phyloP scores from a whole-genome alignment of 768 basidiomycete species.

The Lanmaoa rubissima region DNA sequence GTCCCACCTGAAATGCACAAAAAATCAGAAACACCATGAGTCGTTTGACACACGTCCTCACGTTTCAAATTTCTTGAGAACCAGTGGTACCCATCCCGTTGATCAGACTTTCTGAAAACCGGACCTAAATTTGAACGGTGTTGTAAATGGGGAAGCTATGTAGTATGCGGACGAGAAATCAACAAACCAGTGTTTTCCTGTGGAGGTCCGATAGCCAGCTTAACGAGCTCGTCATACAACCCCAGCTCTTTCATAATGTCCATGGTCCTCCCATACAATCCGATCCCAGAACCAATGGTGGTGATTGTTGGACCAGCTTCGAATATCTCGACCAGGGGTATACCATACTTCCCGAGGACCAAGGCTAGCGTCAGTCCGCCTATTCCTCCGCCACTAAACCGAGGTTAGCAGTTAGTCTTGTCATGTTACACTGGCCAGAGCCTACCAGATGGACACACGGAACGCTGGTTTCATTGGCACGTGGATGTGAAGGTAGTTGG shows the following conservation, averaged over 20 bases:
- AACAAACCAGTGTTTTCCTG: conserved; percentile 22
- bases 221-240: conserved; percentile 33
- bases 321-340: conserved; percentile 39
- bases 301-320: conserved; percentile 40
- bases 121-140: conserved; percentile 15
- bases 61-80: conserved; percentile 25
- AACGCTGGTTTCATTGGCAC: conserved; percentile 7
- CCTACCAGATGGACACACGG: conserved; percentile 20
- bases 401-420: background rate
- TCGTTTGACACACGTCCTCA: conserved; percentile 2
- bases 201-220: conserved; percentile 15
- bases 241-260: conserved; percentile 39
- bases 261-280: conserved; percentile 47
- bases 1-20: conserved; percentile 25
- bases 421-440: too few species aligned
- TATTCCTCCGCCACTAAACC: conserved; percentile 38
- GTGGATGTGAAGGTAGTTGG: background rate
- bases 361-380: conserved; percentile 36
- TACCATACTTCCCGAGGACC: conserved; percentile 26
- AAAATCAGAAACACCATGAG: background rate
- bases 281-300: conserved; percentile 46
- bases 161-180: too few species aligned
- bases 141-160: background rate
- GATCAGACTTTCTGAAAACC: conserved; percentile 35
- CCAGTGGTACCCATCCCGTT: conserved; percentile 31